Evolutionary conservation across 2,329 filamentous ascomycete species (phyloP).

Genomic region (Microdochium nivale): DNA sequence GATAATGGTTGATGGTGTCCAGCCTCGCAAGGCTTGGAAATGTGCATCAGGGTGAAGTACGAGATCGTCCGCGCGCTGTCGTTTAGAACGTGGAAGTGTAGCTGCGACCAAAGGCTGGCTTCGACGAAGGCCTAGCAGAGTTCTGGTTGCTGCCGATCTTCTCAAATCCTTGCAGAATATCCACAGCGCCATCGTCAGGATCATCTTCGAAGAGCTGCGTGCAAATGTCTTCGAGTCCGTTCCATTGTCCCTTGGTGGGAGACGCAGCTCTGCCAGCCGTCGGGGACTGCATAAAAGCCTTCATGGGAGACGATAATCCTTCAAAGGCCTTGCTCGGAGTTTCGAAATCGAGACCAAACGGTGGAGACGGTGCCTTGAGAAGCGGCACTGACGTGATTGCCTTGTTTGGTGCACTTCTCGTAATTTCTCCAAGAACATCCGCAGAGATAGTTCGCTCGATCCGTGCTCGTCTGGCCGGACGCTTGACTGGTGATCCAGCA

Average conservation of each 20-base stretch:
- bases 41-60: too few species aligned
- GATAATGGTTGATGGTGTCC: neutral
- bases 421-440: conserved; percentile 49
- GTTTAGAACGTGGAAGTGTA: conserved; percentile 26
- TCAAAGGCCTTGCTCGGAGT: conserved; percentile 52
- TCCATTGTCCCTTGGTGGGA: conserved; percentile 34
- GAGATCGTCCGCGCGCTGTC: too few species aligned
- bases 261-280: conserved; percentile 24
- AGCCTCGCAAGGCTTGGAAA: too few species aligned
- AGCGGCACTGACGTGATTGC: conserved; percentile 40
- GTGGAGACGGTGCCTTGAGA: conserved; percentile 36
- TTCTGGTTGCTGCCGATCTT: conserved; percentile 50
- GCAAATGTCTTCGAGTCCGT: conserved; percentile 41
- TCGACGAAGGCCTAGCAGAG: conserved; percentile 8
- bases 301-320: conserved; percentile 46
- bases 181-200: conserved; percentile 51
- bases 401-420: conserved; percentile 42
- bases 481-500: conserved; percentile 58
- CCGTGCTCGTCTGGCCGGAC: conserved; percentile 39
- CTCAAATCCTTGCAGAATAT: conserved; percentile 68
- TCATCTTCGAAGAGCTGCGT: conserved; percentile 49
- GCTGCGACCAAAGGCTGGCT: conserved; percentile 26
- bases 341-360: conserved; percentile 31
- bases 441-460: conserved; percentile 54
- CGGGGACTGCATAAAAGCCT: conserved; percentile 34